These are phyloP conservation scores for Phoma sp. DNA, from an alignment of 2,329 filamentous ascomycete genomes.

Conservation along the genomic window DNA sequence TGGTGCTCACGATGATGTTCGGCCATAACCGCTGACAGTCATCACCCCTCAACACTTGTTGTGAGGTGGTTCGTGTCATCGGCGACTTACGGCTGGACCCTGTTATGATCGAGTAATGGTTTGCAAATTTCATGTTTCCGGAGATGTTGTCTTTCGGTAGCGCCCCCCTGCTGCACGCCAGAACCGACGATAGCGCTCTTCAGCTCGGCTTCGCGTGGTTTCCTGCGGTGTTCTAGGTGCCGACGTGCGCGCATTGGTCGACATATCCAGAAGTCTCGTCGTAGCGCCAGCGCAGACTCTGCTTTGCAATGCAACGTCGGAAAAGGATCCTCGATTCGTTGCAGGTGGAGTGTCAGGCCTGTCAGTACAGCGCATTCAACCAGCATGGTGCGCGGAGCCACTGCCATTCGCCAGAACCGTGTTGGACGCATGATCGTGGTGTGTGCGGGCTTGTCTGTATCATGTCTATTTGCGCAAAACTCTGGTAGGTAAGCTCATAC, in stretches of 20 bases:
- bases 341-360: not conserved
- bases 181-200: conserved; percentile 11
- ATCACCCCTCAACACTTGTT: not conserved
- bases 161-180: conserved; percentile 11
- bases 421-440: not conserved
- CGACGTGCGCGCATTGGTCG: conserved; percentile 4
- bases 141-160: conserved; percentile 21
- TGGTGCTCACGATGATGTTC: not conserved
- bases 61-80: conserved; percentile 11
- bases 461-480: not conserved
- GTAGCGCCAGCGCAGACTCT: conserved; percentile 17
- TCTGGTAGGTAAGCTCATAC: not conserved
- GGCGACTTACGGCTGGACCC: conserved; percentile 21
- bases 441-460: not conserved
- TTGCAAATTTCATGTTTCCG: conserved; percentile 26
- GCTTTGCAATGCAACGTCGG: conserved; percentile 13
- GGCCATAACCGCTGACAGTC: conserved; percentile 8
- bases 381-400: conserved; percentile 1
- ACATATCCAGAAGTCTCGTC: conserved; percentile 3
- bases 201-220: conserved; percentile 12
- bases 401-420: not conserved
- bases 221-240: conserved; percentile 8
- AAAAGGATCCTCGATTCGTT: conserved; percentile 28
- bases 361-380: not conserved
- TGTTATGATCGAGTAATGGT: conserved; percentile 49